These are phyloP conservation scores for Aureobasidium sp. DNA, from an alignment of 2,329 filamentous ascomycete species.

Conservation along the genomic window DNA sequence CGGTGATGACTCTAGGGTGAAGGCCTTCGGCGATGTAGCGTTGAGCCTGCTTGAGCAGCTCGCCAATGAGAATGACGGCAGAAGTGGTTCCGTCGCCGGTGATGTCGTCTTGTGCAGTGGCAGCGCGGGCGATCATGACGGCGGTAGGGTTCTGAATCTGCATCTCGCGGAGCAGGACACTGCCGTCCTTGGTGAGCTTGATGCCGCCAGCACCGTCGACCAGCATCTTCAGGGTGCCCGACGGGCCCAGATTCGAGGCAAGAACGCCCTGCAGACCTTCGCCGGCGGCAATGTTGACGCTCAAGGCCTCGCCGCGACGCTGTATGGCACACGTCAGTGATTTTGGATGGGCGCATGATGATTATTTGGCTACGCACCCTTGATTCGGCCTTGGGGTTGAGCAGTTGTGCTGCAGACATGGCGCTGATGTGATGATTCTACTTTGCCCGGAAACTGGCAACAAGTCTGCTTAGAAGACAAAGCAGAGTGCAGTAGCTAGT, in stretches of 20 bases:
- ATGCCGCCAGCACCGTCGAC: slow-evolving; percentile 65
- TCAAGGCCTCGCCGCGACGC: slow-evolving; percentile 93
- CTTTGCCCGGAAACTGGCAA: slow-evolving; percentile 2
- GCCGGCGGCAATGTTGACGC: slow-evolving; percentile 93
- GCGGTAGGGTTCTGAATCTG: slow-evolving; percentile 99
- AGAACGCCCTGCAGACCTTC: slow-evolving; percentile 73
- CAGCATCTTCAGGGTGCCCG: slow-evolving; percentile 92
- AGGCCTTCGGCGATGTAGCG: slow-evolving; percentile 94
- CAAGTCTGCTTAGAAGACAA: neutral
- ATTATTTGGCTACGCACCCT: slow-evolving; percentile 54
- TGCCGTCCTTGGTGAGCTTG: slow-evolving; percentile 98
- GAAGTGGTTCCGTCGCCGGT: slow-evolving; percentile 97
- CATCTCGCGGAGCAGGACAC: slow-evolving; percentile 68
- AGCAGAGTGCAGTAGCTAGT: neutral
- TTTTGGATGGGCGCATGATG: slow-evolving; percentile 9
- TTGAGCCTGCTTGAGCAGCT: slow-evolving; percentile 95
- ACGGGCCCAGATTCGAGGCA: slow-evolving; percentile 89
- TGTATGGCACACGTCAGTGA: slow-evolving; percentile 45
- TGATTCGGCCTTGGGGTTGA: slow-evolving; percentile 98
- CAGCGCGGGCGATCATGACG: slow-evolving; percentile 71
- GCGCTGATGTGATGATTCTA: slow-evolving; percentile 19
- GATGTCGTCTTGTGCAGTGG: slow-evolving; percentile 97
- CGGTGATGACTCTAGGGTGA: slow-evolving; percentile 91
- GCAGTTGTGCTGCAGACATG: slow-evolving; percentile 96
- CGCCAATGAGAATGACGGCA: slow-evolving; percentile 88